phyloP scores from a whole-genome alignment of 2,329 filamentous ascomycete genomes.

The Stachybotrys echinatus region DNA sequence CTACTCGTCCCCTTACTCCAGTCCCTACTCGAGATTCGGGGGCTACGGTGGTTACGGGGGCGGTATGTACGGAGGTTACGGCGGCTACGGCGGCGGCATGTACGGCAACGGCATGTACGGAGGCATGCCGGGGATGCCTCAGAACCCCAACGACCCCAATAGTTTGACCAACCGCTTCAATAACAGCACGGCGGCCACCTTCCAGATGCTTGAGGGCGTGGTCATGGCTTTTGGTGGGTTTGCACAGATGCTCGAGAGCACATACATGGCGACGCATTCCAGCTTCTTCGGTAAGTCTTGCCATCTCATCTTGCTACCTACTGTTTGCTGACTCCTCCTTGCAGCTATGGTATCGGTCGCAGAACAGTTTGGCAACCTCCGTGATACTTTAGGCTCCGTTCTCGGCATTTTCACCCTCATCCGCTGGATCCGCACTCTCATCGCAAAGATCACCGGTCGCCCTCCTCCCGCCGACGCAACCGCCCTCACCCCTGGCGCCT shows the following conservation, averaged over 20 bases:
- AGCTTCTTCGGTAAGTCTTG: constrained; percentile 82
- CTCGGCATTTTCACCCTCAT: constrained; percentile 94
- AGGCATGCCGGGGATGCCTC: constrained; percentile 31
- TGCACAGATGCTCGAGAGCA: constrained; percentile 98
- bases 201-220: constrained; percentile 96
- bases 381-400: constrained; percentile 88
- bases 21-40: constrained; percentile 43
- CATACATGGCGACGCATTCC: constrained; percentile 98
- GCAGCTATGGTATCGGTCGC: constrained; percentile 96
- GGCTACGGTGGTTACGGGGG: constrained; percentile 38
- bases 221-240: constrained; percentile 96
- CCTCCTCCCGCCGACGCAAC: constrained; percentile 83
- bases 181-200: constrained; percentile 92
- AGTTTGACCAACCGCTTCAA: constrained; percentile 94
- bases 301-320: neutral
- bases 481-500: constrained; percentile 82
- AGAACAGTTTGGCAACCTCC: constrained; percentile 90
- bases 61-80: constrained; percentile 30
- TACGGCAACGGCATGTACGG: constrained; percentile 38
- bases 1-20: constrained; percentile 34
- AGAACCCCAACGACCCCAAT: constrained; percentile 72
- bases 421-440: constrained; percentile 86
- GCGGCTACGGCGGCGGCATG: constrained; percentile 38
- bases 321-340: constrained; percentile 5
- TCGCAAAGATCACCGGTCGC: constrained; percentile 89